Conservation (phyloP, 2,329 filamentous ascomycete genomes). For the Aquanectria penicillioides region DNA sequence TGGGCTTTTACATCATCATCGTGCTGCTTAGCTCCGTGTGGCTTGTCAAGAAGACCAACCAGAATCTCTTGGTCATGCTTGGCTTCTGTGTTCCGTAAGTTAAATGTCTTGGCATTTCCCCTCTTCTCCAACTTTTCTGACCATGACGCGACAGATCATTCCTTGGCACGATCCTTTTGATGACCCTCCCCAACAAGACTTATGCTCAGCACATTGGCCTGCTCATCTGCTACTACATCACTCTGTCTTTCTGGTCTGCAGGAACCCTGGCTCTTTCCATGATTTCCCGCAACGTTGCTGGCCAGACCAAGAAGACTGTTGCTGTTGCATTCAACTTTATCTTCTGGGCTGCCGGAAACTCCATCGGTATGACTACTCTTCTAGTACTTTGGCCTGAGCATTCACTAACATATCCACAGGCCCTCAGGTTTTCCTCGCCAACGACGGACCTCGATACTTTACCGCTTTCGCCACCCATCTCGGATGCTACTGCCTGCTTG, state of each 20-base stretch:
- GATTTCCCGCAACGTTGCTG: conserved; percentile 75
- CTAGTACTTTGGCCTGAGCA: background rate
- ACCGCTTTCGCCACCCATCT: conserved; percentile 76
- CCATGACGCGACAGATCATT: conserved; percentile 62
- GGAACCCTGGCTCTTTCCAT: conserved; percentile 74
- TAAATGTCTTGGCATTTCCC: too few species aligned
- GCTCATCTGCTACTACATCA: conserved; percentile 79
- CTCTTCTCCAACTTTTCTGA: too few species aligned
- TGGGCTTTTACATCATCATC: conserved; percentile 78
- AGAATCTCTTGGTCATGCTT: conserved; percentile 75
- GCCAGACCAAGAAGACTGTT: conserved; percentile 78
- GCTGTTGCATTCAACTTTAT: conserved; percentile 77
- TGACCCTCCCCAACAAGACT: conserved; percentile 71
- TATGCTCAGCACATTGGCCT: conserved; percentile 71
- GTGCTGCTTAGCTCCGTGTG: conserved; percentile 73
- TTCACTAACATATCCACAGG: conserved; percentile 45
- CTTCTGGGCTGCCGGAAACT: conserved; percentile 74
- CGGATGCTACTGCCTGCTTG: conserved; percentile 72
- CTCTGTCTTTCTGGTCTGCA: conserved; percentile 80
- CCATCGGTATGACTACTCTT: conserved; percentile 61
- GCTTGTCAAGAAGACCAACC: conserved; percentile 74
- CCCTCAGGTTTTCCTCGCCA: conserved; percentile 70
- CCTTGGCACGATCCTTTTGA: conserved; percentile 76
- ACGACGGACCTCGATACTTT: conserved; percentile 72
- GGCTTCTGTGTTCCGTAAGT: conserved; percentile 71